Conservation (phyloP, 2,329 filamentous ascomycete genomes). For the Neopestalotiopsis sp. region DNA sequence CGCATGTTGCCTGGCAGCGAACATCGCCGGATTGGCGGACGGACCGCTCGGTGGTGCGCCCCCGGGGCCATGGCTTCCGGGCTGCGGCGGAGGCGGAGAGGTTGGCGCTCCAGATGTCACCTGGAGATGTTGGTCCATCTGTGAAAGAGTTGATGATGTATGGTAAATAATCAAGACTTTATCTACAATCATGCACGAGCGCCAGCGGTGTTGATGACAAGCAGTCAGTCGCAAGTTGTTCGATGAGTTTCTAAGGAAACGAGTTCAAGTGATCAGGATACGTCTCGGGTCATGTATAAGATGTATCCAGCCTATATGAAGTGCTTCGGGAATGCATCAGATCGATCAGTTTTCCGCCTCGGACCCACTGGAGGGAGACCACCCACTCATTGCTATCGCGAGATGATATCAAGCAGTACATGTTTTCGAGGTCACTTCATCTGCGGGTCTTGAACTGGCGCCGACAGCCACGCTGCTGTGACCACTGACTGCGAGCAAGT, state of each 20-base stretch:
- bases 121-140: neutral
- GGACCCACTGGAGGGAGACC: too few species aligned
- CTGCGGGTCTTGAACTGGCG: neutral
- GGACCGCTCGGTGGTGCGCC: neutral
- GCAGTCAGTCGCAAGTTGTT: neutral
- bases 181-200: neutral
- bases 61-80: neutral
- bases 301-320: neutral
- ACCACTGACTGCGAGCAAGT: neutral
- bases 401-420: neutral
- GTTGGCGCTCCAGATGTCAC: neutral
- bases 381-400: neutral
- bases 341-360: neutral
- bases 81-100: neutral
- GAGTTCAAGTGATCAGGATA: neutral
- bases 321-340: neutral
- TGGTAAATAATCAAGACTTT: neutral
- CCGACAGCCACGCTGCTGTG: neutral
- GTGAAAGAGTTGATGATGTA: neutral
- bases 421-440: neutral
- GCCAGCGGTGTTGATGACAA: too few species aligned
- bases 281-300: neutral
- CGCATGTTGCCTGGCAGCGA: conserved; percentile 16
- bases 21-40: conserved; percentile 6
- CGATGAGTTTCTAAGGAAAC: neutral